Evolutionary conservation across 208 protist genomes (phyloP).

Genomic region (Willaertia magna): DNA sequence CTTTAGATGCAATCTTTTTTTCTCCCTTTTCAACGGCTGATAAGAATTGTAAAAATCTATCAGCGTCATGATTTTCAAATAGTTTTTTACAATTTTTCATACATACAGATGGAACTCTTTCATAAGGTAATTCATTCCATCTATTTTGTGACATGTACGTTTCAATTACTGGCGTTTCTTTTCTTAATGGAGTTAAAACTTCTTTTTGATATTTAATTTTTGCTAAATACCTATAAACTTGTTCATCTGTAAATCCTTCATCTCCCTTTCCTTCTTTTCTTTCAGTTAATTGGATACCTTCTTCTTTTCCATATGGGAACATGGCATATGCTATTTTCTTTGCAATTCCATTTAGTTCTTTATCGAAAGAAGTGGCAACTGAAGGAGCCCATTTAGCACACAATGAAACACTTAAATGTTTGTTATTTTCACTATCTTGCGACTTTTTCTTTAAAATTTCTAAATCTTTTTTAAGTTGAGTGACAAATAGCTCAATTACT

Average conservation of each 20-base stretch:
- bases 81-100: constrained; percentile 21
- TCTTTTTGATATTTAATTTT: constrained; percentile 8
- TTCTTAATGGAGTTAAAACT: constrained; percentile 12
- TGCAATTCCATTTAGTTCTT: not conserved
- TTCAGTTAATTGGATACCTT: not conserved
- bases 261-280: not conserved
- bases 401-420: constrained; percentile 3
- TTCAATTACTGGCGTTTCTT: constrained; percentile 15
- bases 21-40: constrained; percentile 6
- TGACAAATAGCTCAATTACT: not conserved
- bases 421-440: too few species aligned
- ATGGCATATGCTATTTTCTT: constrained; percentile 1
- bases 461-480: constrained; percentile 11
- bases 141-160: constrained; percentile 9
- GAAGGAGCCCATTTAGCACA: constrained; percentile 25
- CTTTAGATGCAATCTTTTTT: constrained; percentile 15
- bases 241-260: not conserved
- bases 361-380: not conserved
- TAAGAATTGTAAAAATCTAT: not conserved
- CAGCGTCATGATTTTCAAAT: constrained; percentile 18
- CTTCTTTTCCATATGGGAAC: not conserved
- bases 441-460: not conserved
- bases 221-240: not conserved
- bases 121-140: constrained; percentile 18
- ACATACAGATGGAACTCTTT: constrained; percentile 16